A percentile compares a stretch with the other conserved stretches of the same genome.
Evolutionary conservation across 106 monocot genomes (phyloP).

Genomic region (Gastrodia elata): DNA sequence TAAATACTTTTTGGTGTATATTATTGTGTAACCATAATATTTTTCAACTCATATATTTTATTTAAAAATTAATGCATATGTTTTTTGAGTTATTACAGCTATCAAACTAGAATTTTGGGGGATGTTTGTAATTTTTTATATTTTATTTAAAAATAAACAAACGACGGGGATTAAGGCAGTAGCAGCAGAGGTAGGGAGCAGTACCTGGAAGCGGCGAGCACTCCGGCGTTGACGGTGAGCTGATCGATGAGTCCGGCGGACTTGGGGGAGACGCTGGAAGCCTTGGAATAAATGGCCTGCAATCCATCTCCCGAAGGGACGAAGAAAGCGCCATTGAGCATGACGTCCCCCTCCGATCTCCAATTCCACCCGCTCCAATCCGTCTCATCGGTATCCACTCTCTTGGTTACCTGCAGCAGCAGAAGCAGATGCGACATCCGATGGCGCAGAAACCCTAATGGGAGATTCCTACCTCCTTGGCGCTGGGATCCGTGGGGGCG

Average conservation of each 20-base stretch:
- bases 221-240: constrained; percentile 11
- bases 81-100: too few species aligned
- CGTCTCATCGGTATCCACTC: constrained; percentile 38
- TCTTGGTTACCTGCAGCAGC: constrained; percentile 44
- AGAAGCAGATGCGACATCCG: too few species aligned
- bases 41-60: too few species aligned
- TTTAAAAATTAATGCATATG: too few species aligned
- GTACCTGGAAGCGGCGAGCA: constrained; percentile 4
- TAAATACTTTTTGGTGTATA: too few species aligned
- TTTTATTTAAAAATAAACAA: too few species aligned
- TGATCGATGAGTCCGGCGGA: constrained; percentile 8
- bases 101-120: too few species aligned
- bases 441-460: too few species aligned
- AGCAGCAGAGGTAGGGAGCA: neutral
- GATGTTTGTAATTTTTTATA: too few species aligned
- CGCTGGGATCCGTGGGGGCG: constrained; percentile 33
- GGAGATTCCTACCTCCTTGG: constrained; percentile 37
- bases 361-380: constrained; percentile 43
- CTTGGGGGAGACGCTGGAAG: constrained; percentile 7
- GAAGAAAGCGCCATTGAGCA: constrained; percentile 63
- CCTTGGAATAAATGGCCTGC: constrained; percentile 24
- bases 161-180: too few species aligned
- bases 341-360: constrained; percentile 49
- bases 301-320: constrained; percentile 46
- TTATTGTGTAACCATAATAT: too few species aligned